These are phyloP conservation scores for Yarrowia porcina DNA, from an alignment of 805 yeast genomes.

Conservation along the genomic window DNA sequence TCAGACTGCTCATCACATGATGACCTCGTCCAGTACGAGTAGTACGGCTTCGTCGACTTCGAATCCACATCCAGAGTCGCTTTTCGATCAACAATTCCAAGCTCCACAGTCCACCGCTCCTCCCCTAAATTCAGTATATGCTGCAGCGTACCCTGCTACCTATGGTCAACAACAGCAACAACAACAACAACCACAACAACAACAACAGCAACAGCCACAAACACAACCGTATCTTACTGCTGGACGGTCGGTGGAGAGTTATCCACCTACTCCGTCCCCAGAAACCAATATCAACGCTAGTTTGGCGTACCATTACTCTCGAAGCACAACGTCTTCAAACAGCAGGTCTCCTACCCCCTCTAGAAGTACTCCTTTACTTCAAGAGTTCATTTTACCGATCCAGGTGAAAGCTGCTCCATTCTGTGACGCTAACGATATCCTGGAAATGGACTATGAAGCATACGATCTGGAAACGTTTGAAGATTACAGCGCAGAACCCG, in stretches of 20 bases:
- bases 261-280: slow-evolving; percentile 13
- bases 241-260: neutral
- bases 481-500: slow-evolving; percentile 15
- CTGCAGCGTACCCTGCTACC: slow-evolving; percentile 15
- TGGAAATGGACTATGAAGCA: slow-evolving; percentile 13
- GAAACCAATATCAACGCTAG: neutral
- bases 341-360: neutral
- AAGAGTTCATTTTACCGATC: slow-evolving; percentile 20
- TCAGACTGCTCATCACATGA: neutral
- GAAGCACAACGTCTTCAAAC: neutral
- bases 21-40: neutral
- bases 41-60: neutral
- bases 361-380: neutral
- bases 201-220: neutral
- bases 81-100: neutral
- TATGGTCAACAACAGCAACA: neutral
- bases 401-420: slow-evolving; percentile 5
- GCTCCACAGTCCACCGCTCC: neutral
- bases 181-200: no score
- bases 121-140: neutral
- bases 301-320: neutral
- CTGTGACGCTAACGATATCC: slow-evolving; percentile 16
- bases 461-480: slow-evolving; percentile 13
- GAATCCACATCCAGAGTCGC: neutral
- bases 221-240: no score